A percentile compares a stretch with the other conserved stretches of the same genome.
phyloP scores from a whole-genome alignment of 768 basidiomycete genomes.

The Suillus brevipes region DNA sequence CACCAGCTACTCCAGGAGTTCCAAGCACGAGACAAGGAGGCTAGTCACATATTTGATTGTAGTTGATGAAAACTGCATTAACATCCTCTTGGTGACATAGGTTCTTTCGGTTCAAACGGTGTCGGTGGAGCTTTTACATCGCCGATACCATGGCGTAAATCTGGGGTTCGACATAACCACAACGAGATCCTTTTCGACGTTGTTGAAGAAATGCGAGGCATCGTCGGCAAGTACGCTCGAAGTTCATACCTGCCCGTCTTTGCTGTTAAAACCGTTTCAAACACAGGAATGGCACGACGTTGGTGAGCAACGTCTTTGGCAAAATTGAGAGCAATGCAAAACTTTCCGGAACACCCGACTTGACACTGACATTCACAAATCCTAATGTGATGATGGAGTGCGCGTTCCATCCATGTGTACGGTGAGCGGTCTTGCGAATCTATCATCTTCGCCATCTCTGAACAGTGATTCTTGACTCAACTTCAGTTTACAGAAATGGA shows the following conservation, averaged over 20 bases:
- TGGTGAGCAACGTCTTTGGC: conserved; percentile 71
- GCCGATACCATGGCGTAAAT: conserved; percentile 91
- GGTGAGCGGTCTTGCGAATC: conserved; percentile 46
- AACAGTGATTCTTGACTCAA: conserved; percentile 5
- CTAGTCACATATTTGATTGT: background rate
- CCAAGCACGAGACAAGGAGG: conserved; percentile 30
- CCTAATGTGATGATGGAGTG: conserved; percentile 72
- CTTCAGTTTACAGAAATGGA: conserved; percentile 75
- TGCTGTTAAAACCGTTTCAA: background rate
- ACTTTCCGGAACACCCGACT: conserved; percentile 88
- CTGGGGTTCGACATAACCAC: conserved; percentile 76
- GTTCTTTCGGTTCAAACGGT: conserved; percentile 36
- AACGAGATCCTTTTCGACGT: conserved; percentile 96
- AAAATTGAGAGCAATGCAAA: conserved; percentile 74
- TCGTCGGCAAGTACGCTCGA: conserved; percentile 29
- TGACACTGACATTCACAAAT: conserved; percentile 75
- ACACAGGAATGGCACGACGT: conserved; percentile 62
- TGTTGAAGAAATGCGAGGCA: conserved; percentile 71
- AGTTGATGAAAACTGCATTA: background rate
- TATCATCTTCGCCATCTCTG: conserved; percentile 8
- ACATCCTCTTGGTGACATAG: conserved; percentile 12
- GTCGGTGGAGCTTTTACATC: conserved; percentile 68
- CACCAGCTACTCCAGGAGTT: conserved; percentile 25
- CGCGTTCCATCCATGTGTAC: conserved; percentile 90
- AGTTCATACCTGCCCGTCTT: background rate